These are phyloP conservation scores for Apiospora kogelbergensis DNA, from an alignment of 2,329 filamentous ascomycete species.

Conservation along the genomic window DNA sequence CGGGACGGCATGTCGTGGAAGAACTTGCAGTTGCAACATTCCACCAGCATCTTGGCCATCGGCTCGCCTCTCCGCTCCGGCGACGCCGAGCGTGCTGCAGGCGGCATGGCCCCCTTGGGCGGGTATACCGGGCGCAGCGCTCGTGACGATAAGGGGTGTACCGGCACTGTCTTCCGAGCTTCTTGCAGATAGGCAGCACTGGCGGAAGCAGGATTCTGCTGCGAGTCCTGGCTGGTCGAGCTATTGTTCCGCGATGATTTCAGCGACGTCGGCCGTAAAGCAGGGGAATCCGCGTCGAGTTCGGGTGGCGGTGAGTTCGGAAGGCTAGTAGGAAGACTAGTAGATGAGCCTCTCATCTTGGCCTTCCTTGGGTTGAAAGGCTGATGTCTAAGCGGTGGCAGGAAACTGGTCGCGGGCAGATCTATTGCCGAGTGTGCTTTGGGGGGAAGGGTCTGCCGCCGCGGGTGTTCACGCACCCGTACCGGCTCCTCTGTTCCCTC, in stretches of 20 bases:
- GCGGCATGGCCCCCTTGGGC: constrained; percentile 24
- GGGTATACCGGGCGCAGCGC: constrained; percentile 26
- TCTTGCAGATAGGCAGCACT: constrained; percentile 37
- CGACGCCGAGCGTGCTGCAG: not conserved
- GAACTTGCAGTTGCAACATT: constrained; percentile 64
- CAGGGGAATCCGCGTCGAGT: constrained; percentile 21
- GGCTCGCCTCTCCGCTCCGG: constrained; percentile 32
- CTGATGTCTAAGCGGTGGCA: constrained; percentile 40
- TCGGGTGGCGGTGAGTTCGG: constrained; percentile 29
- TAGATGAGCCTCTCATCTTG: constrained; percentile 21
- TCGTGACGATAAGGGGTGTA: constrained; percentile 24
- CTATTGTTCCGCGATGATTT: constrained; percentile 26
- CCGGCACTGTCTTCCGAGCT: constrained; percentile 32
- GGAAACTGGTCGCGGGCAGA: constrained; percentile 31
- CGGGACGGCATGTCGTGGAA: constrained; percentile 66
- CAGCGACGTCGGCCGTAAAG: constrained; percentile 27
- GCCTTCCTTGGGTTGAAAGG: constrained; percentile 32
- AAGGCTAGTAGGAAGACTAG: constrained; percentile 20
- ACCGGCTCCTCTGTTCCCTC: constrained; percentile 19
- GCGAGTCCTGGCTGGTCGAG: constrained; percentile 24
- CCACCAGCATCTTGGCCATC: constrained; percentile 63
- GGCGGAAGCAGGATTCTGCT: constrained; percentile 19
- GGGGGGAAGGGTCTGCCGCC: constrained; percentile 18
- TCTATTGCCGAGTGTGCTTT: constrained; percentile 30
- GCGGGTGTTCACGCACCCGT: constrained; percentile 11